A percentile compares a stretch with the other conserved stretches of the same genome.
Evolutionary conservation across 2,329 filamentous ascomycete genomes (phyloP).

Genomic region (Pseudocercospora ulei): DNA sequence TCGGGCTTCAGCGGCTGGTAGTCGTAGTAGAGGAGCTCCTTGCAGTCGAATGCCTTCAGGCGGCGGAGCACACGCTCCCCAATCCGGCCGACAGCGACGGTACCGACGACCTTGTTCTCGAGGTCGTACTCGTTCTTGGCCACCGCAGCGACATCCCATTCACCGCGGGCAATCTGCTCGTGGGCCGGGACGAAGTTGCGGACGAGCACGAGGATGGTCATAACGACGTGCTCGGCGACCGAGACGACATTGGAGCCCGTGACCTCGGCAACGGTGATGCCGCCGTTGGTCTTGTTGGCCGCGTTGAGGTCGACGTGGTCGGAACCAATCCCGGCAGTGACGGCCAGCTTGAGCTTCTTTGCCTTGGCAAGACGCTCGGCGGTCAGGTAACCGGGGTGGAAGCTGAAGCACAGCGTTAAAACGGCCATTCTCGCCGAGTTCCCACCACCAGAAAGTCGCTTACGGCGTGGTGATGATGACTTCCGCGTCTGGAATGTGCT

Average conservation of each 20-base stretch:
- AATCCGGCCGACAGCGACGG: constrained; percentile 93
- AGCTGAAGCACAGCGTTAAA: constrained; percentile 52
- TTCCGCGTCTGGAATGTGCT: constrained; percentile 92
- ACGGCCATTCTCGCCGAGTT: too few relatives aligned
- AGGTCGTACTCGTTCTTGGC: constrained; percentile 99
- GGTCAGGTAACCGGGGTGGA: constrained; percentile 96
- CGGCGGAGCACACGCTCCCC: constrained; percentile 94
- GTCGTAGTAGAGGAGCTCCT: constrained; percentile 98
- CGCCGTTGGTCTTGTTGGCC: constrained; percentile 96
- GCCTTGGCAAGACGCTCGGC: constrained; percentile 93
- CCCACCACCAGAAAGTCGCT: too few relatives aligned
- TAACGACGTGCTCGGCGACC: constrained; percentile 96
- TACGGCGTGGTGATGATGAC: constrained; percentile 98
- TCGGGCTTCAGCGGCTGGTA: constrained; percentile 88
- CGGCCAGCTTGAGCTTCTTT: constrained; percentile 95
- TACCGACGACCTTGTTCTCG: constrained; percentile 94
- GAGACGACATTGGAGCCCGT: constrained; percentile 98
- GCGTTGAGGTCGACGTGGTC: constrained; percentile 96
- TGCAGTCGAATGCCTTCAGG: constrained; percentile 97
- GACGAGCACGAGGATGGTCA: constrained; percentile 93
- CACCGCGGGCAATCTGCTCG: constrained; percentile 77
- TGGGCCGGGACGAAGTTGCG: constrained; percentile 98
- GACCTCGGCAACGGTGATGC: constrained; percentile 92
- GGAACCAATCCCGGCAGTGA: constrained; percentile 95
- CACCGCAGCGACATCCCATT: constrained; percentile 91